A percentile compares a stretch with the other conserved stretches of the same genome.
Conservation (phyloP, 2,329 filamentous ascomycete genomes). For the Chaetothyriales sp. region DNA sequence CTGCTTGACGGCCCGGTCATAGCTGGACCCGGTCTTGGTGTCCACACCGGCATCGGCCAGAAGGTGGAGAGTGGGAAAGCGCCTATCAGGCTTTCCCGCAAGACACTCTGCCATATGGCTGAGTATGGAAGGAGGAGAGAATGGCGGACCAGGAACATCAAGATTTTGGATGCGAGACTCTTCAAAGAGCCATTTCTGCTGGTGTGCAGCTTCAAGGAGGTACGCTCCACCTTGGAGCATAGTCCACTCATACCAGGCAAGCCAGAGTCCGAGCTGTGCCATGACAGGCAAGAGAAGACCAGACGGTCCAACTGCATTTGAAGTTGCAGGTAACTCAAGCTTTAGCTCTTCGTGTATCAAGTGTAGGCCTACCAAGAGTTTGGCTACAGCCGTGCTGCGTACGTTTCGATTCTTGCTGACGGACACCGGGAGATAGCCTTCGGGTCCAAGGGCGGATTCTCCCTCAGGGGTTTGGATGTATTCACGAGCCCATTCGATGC, state of each 20-base stretch:
- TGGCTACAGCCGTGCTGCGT: constrained; percentile 48
- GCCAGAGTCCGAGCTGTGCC: constrained; percentile 67
- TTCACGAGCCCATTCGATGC: constrained; percentile 45
- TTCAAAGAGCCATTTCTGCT: constrained; percentile 42
- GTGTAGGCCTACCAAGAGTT: constrained; percentile 62
- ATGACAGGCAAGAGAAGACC: constrained; percentile 55
- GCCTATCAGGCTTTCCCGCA: constrained; percentile 14
- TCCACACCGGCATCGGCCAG: constrained; percentile 19
- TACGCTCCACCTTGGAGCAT: constrained; percentile 40
- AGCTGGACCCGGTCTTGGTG: background rate
- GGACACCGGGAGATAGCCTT: constrained; percentile 52
- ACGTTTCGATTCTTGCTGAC: constrained; percentile 38
- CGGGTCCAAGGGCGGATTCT: constrained; percentile 35
- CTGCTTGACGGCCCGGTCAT: background rate
- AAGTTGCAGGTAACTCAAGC: constrained; percentile 47
- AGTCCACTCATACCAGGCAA: constrained; percentile 55
- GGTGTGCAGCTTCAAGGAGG: constrained; percentile 43
- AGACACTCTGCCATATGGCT: constrained; percentile 30
- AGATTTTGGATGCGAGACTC: constrained; percentile 31
- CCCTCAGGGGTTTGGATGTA: constrained; percentile 50
- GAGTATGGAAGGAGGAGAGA: constrained; percentile 45
- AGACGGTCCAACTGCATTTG: constrained; percentile 26
- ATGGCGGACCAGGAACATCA: constrained; percentile 35
- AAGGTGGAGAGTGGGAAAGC: constrained; percentile 31
- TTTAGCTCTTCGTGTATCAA: constrained; percentile 82